phyloP scores from a whole-genome alignment of 148 eudicot genomes.

The Nyssa sinensis region DNA sequence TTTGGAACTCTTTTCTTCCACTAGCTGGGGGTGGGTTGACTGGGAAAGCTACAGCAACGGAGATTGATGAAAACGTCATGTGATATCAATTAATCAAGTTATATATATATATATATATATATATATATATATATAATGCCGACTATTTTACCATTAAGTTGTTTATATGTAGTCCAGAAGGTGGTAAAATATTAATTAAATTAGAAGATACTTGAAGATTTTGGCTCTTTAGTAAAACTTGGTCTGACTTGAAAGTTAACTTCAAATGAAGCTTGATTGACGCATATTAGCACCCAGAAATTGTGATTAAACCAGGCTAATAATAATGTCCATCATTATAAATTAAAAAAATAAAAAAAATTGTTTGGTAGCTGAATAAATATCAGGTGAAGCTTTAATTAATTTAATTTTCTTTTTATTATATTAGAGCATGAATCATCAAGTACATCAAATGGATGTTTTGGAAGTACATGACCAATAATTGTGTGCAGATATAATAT shows the following conservation, averaged over 20 bases:
- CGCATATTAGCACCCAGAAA: not conserved
- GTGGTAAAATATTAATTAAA: not conserved
- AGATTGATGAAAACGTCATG: not conserved
- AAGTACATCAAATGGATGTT: not conserved
- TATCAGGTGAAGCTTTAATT: no score
- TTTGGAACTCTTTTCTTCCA: not conserved
- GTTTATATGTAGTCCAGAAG: not conserved
- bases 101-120: no score
- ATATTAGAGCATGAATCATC: no score
- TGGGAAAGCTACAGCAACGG: slow-evolving; percentile 4
- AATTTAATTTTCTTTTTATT: no score
- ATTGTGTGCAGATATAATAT: slow-evolving; percentile 8
- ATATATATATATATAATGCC: not conserved
- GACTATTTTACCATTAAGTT: not conserved
- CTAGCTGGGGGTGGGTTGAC: not conserved
- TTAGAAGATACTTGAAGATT: not conserved
- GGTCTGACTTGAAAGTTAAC: not conserved
- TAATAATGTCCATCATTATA: no score
- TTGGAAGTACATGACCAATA: slow-evolving; percentile 23
- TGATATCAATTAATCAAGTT: not conserved
- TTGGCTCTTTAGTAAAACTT: not conserved
- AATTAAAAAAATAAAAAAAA: no score
- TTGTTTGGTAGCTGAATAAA: no score
- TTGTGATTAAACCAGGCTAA: not conserved
- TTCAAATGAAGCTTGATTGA: not conserved